Evolutionary conservation across 139 green algal species (phyloP), one percentile per base, ranked within the genome.

Genomic region (Asterochloris erici): DNA sequence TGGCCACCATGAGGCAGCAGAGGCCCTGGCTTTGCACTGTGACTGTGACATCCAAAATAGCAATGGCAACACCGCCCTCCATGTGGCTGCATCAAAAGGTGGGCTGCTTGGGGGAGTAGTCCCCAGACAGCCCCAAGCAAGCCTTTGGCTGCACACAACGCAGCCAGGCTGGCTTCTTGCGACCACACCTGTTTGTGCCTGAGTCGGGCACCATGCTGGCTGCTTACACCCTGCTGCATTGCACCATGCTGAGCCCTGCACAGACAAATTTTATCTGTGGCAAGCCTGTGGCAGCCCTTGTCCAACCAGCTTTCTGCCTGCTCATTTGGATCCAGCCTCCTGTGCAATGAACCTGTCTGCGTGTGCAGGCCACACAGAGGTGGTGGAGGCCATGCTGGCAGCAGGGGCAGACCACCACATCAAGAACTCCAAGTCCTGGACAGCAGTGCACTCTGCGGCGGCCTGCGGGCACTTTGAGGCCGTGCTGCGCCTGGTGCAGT

Each of bases 31-130:
- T 63, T 74, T 82, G 13, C 63, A 68, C 16, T 87, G 77, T 64
- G 88, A 93, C 84, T 79, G 69, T 12, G 88, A 93, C 77, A 77
- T 93, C 11, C 85, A 93, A 82, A 92, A 93, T 82, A 86, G 69
- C 83, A 84, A 84, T 54, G 89, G 89, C 79, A 93, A 90, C 82
- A 93, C 88, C 10, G 79, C 89, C 16, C 86, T 93, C 47, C 88
- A 92, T 69, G 74, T 93, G 24, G 80, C 88, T 12, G 74, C 84
- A 0, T 81, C 75, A 54, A 92, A 92, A 87, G 88, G 85, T 89
- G 61, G 27, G 26, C 64, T n/a, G 21, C 66, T 12, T 71, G 17
- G 66, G 17, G 66, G 38, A 54, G 38, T 2, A 54, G 38, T 54
- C 4, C 38, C 38, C 38, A 54, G 38, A 54, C 6, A 54, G 38